Conservation (phyloP, 441 rosid genomes). For the Gossypium gossypioides region DNA sequence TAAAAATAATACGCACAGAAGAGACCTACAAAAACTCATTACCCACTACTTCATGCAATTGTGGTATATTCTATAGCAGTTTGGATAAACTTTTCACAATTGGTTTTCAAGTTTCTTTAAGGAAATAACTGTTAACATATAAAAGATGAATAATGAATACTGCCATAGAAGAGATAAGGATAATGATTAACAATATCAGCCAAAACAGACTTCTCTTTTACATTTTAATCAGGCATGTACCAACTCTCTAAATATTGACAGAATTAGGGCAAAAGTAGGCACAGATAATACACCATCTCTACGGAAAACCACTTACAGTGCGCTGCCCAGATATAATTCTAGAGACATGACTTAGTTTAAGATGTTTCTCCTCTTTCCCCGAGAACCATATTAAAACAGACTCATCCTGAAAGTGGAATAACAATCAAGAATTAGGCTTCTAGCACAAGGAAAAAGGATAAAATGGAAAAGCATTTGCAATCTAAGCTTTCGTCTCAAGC, state of each 20-base stretch:
- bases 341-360: conserved; percentile 78
- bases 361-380: conserved; percentile 88
- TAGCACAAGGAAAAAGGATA: conserved; percentile 1
- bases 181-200: not conserved
- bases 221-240: not conserved
- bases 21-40: not conserved
- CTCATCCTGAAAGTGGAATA: conserved; percentile 63
- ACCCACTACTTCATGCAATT: not conserved
- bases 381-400: conserved; percentile 93
- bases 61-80: not conserved
- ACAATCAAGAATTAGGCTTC: conserved; percentile 9
- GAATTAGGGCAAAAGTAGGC: not conserved
- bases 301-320: conserved; percentile 55
- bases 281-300: conserved; percentile 2
- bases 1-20: not conserved
- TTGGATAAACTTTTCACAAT: not conserved
- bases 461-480: not conserved
- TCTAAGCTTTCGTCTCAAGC: not conserved
- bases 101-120: not conserved
- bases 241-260: conserved; percentile 1
- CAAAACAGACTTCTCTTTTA: not conserved
- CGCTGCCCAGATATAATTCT: conserved; percentile 94
- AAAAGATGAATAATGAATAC: not conserved
- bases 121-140: not conserved
- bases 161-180: not conserved